A percentile compares a stretch with the other conserved stretches of the same genome.
Evolutionary conservation across 1,284 basidiomycete species (phyloP).

Genomic region (Wallemia mellicola): DNA sequence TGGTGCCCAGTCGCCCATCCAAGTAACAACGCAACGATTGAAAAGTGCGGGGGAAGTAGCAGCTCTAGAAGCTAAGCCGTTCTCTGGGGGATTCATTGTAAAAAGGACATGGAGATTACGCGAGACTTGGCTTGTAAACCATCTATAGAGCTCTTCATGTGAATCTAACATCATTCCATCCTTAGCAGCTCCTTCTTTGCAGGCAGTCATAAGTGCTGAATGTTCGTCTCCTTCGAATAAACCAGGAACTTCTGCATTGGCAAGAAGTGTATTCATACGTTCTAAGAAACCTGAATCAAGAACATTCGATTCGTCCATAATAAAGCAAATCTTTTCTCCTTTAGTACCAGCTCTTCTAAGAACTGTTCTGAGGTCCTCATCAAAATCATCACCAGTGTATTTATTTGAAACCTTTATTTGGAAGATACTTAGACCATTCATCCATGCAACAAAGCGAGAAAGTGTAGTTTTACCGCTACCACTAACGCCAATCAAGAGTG

Average conservation of each 20-base stretch:
- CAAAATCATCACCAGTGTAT: constrained; percentile 93
- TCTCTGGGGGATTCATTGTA: constrained; percentile 96
- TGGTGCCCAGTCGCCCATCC: constrained; percentile 96
- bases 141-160: constrained; percentile 80
- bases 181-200: constrained; percentile 91
- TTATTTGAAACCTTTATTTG: constrained; percentile 97
- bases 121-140: constrained; percentile 91
- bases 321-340: constrained; percentile 97
- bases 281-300: constrained; percentile 95
- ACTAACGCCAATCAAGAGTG: constrained; percentile 85
- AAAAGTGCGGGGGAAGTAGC: constrained; percentile 92
- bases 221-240: constrained; percentile 96
- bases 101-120: constrained; percentile 92
- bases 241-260: constrained; percentile 98
- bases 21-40: constrained; percentile 91
- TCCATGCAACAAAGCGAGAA: constrained; percentile 96
- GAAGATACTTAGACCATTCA: constrained; percentile 95
- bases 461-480: constrained; percentile 97
- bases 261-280: constrained; percentile 93
- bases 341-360: constrained; percentile 85
- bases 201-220: constrained; percentile 83
- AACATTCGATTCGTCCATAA: constrained; percentile 99
- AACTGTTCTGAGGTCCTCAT: constrained; percentile 80
- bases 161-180: constrained; percentile 95
- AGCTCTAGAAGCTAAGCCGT: constrained; percentile 73